Evolutionary conservation across 2,329 filamentous ascomycete genomes (phyloP), one percentile per base, ranked within the genome.

Genomic region (Curvularia eragrostidis): DNA sequence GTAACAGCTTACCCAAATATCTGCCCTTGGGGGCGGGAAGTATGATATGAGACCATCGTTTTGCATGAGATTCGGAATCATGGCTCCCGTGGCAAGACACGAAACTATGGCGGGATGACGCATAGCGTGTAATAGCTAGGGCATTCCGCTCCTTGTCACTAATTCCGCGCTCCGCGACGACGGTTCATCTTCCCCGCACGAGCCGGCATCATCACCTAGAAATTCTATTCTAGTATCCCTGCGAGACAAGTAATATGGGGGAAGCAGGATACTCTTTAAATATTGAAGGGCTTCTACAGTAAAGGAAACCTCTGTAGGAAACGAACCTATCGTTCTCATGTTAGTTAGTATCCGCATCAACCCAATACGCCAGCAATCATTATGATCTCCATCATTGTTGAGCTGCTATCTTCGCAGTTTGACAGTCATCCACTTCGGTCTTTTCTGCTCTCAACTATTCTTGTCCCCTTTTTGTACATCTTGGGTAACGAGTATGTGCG

Each of bases 401-500:
- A 69, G 3, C 41, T 71, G 18, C 26, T 75, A 36, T 66, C 66
- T 9, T 49, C 58, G 19, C 59, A 75, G 46, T 47, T 71, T 4
- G 42, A 51, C 12, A 44, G 64, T 19, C 66, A 77, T 48, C 66
- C 72, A 12, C 2, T 73, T 19, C 71, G 68, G 32, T 66, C 67
- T 1, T 9, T 68, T 3, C 7, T 71, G 2, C 21, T 70, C 2
- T 30, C 69, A 2, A 32, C 74, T 8, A 5, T 78, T 28, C 52
- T 71, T n/a, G 24, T 75, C 3, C 73, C 75, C 0, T 19, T 77
- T 2, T 50, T 62, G 4, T 79, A 80, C 53, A 24, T 80, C 36
- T 3, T 77, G 19, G 44, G 63, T 47, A 79, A 78, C 38, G 78
- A 80, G 56, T 67, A 73, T 41, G 54, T 74, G 19, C 71, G 77